Percentiles rank a stretch among this genome's conserved stretches.
Evolutionary conservation across 2,329 filamentous ascomycete genomes (phyloP).

Genomic region (Penicillium sclerotigenum): DNA sequence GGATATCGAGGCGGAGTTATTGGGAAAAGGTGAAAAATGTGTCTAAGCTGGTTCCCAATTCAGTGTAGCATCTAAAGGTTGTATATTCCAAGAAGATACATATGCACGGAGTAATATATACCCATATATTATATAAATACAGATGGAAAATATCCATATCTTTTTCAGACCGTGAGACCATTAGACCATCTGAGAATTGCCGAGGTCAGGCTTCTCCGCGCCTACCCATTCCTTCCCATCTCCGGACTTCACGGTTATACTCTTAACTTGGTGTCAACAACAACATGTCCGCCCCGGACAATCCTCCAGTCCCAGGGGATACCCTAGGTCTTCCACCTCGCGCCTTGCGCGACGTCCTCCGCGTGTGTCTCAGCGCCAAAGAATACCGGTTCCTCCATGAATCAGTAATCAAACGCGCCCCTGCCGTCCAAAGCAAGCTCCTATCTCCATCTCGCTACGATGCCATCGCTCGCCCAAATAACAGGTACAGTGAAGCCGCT

Average conservation of each 20-base stretch:
- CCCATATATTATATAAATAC: too few species aligned
- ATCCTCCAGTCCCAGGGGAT: slow-evolving; percentile 7
- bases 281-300: slow-evolving; percentile 26
- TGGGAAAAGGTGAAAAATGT: slow-evolving; percentile 10
- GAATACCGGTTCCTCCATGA: slow-evolving; percentile 84
- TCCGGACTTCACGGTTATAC: slow-evolving; percentile 1
- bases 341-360: slow-evolving; percentile 77
- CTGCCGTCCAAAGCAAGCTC: slow-evolving; percentile 55
- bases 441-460: slow-evolving; percentile 52
- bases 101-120: too few species aligned
- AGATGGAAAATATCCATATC: too few species aligned
- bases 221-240: not conserved
- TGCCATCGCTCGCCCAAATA: slow-evolving; percentile 49
- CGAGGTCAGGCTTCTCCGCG: slow-evolving; percentile 4
- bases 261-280: not conserved
- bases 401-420: slow-evolving; percentile 72
- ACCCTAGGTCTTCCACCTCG: slow-evolving; percentile 59
- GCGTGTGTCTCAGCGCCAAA: slow-evolving; percentile 76
- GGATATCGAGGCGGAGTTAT: slow-evolving; percentile 41
- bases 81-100: not conserved
- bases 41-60: not conserved
- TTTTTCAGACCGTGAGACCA: not conserved
- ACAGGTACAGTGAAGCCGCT: slow-evolving; percentile 68
- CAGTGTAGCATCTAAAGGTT: not conserved
- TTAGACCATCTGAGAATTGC: not conserved